These are phyloP conservation scores for Aspergillus coremiiformis DNA, from an alignment of 495 filamentous ascomycete genomes.

Conservation along the genomic window DNA sequence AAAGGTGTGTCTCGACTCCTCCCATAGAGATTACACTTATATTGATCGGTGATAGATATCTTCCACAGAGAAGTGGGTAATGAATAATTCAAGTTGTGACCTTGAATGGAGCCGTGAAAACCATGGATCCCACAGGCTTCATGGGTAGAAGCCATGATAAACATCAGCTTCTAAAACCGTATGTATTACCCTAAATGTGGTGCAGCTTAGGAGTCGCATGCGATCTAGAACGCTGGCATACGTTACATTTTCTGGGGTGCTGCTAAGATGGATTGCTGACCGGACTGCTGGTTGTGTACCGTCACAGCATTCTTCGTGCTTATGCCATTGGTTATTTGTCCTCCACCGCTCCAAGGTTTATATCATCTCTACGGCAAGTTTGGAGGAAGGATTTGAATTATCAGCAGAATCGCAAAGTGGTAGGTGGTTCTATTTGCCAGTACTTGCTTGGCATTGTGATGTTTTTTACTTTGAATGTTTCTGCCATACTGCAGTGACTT, in stretches of 20 bases:
- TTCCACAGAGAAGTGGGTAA: conserved; percentile 4
- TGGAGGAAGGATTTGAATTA: conserved; percentile 37
- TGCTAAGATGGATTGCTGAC: conserved; percentile 2
- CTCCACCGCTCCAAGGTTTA: conserved; percentile 56
- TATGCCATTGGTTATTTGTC: conserved; percentile 71
- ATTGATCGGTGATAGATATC: neutral
- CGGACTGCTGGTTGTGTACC: conserved; percentile 6
- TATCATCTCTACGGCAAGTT: conserved; percentile 47
- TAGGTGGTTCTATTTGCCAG: conserved; percentile 18
- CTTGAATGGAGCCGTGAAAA: conserved; percentile 14
- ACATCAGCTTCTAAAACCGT: conserved; percentile 25
- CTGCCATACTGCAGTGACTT: too few relatives aligned
- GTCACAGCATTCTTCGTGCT: conserved; percentile 57
- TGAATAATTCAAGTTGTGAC: conserved; percentile 15
- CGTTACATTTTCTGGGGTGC: conserved; percentile 1
- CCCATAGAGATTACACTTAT: neutral
- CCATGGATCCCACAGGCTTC: conserved; percentile 27
- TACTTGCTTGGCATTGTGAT: neutral
- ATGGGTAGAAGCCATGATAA: conserved; percentile 20
- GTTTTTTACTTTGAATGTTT: neutral
- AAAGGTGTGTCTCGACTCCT: neutral
- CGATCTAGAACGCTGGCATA: conserved; percentile 7
- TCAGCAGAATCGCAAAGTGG: conserved; percentile 34
- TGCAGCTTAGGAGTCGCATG: conserved; percentile 14
- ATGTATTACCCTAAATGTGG: conserved; percentile 15